Evolutionary conservation across 495 filamentous ascomycete genomes (phyloP).

Genomic region (Aspergillus haitiensis): DNA sequence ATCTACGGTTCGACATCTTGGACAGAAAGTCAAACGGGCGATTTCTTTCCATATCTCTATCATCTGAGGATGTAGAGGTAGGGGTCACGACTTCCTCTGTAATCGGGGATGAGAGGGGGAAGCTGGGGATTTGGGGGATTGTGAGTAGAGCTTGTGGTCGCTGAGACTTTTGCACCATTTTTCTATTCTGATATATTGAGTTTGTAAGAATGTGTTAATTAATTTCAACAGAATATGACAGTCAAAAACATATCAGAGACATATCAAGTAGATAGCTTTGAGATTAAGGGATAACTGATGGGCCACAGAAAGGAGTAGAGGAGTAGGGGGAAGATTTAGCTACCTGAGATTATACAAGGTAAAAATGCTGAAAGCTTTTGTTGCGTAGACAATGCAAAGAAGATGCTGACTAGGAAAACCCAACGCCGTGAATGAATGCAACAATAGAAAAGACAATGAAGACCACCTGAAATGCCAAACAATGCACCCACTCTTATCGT

Average conservation of each 20-base stretch:
- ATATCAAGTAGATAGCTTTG: too few relatives aligned
- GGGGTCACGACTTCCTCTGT: slow-evolving; percentile 45
- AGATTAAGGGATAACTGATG: too few relatives aligned
- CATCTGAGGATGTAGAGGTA: slow-evolving; percentile 38
- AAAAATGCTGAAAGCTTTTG: slow-evolving; percentile 14
- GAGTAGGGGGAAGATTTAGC: neutral
- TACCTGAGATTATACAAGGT: neutral
- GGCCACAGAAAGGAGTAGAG: neutral
- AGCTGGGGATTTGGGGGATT: slow-evolving; percentile 36
- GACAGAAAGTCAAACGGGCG: slow-evolving; percentile 35
- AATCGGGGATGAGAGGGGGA: slow-evolving; percentile 49
- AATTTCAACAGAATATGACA: too few relatives aligned
- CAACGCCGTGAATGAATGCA: slow-evolving; percentile 16
- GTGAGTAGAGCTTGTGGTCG: slow-evolving; percentile 31
- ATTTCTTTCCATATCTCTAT: slow-evolving; percentile 31
- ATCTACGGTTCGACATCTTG: slow-evolving; percentile 32
- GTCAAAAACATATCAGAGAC: too few relatives aligned
- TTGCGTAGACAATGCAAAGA: slow-evolving; percentile 11
- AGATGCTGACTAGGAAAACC: slow-evolving; percentile 2
- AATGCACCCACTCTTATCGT: slow-evolving; percentile 8
- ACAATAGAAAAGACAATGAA: slow-evolving; percentile 17
- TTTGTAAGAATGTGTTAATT: too few relatives aligned
- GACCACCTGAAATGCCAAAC: slow-evolving; percentile 6
- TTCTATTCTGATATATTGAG: too few relatives aligned
- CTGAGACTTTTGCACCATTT: slow-evolving; percentile 32